Evolutionary conservation across 139 green algal genomes (phyloP), one percentile per base, ranked within the genome.

Genomic region (Gonium pectorale): DNA sequence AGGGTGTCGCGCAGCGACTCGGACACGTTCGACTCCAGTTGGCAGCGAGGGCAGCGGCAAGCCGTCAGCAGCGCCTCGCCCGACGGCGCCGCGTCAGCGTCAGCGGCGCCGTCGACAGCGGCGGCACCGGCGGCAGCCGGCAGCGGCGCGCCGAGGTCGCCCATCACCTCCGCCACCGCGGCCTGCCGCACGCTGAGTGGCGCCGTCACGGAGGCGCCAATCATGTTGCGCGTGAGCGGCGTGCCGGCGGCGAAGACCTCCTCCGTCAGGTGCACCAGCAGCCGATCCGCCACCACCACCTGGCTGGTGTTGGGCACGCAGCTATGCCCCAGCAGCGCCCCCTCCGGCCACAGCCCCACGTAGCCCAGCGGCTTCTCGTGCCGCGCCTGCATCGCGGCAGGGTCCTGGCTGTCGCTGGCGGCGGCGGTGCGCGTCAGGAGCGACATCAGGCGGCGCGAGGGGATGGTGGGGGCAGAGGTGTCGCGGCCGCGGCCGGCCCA

Each of bases 301-400:
- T 80, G 60, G 7, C 73, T 81, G 17, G 86, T 93, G 90, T 91
- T 93, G 46, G 90, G 90, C 41, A 56, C 77, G 49, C 87, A 93
- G 37, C 59, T 84, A 88, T 91, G 90, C 26, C 44, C 70, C n/a
- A 93, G 27, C 37, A 91, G 69, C 37, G 87, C 35, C 29, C 81
- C 54, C 77, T 92, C 88, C 1, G 90, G 88, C 90, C 90, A 93
- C 52, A 93, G 44, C 8, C 80, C 88, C 24, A 91, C 86, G 80
- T 87, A 92, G 35, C 86, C 79, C 29, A 68, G n/a, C 0, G 90
- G 90, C 62, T 82, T 79, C 80, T 93, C 79, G 31, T 90, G 87
- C 4, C 89, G 89, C 21, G 88, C 60, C 79, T 89, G 87, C 54
- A 81, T 90, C 59, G 67, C 56, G 26, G 85, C 87, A 6, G 85